Evolutionary conservation across 345 rosid genomes (phyloP).

Genomic region (Clausena lansium): DNA sequence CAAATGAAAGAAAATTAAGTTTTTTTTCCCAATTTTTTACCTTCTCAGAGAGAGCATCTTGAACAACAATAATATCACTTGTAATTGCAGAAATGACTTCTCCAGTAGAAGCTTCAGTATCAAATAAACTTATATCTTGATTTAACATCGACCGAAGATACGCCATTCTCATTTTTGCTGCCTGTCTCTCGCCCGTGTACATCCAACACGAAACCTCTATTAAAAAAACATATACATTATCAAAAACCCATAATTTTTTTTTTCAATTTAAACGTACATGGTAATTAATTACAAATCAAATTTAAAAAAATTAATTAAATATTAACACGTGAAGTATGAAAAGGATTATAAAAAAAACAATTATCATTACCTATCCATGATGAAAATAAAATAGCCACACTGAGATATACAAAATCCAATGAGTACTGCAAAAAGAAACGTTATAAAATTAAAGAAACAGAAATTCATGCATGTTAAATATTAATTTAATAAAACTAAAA

Average conservation of each 20-base stretch:
- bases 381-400: slow-evolving; percentile 79
- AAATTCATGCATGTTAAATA: not conserved
- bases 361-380: slow-evolving; percentile 77
- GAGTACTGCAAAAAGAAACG: slow-evolving; percentile 70
- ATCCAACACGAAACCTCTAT: slow-evolving; percentile 99
- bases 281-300: not conserved
- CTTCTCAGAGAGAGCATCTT: slow-evolving; percentile 98
- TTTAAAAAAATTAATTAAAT: not conserved
- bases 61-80: slow-evolving; percentile 80
- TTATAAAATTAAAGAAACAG: not conserved
- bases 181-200: slow-evolving; percentile 96
- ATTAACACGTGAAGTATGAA: not conserved
- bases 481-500: too few relatives aligned
- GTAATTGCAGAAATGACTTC: slow-evolving; percentile 91
- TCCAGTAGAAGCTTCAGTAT: slow-evolving; percentile 89
- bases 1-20: not conserved
- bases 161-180: slow-evolving; percentile 92
- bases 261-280: not conserved
- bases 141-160: slow-evolving; percentile 78
- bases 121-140: slow-evolving; percentile 89
- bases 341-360: not conserved
- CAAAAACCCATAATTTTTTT: not conserved
- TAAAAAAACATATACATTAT: too few relatives aligned
- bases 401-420: slow-evolving; percentile 90
- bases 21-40: slow-evolving; percentile 20